Evolutionary conservation across 768 basidiomycete genomes (phyloP).

Genomic region (Lactarius pseudohatsudake): DNA sequence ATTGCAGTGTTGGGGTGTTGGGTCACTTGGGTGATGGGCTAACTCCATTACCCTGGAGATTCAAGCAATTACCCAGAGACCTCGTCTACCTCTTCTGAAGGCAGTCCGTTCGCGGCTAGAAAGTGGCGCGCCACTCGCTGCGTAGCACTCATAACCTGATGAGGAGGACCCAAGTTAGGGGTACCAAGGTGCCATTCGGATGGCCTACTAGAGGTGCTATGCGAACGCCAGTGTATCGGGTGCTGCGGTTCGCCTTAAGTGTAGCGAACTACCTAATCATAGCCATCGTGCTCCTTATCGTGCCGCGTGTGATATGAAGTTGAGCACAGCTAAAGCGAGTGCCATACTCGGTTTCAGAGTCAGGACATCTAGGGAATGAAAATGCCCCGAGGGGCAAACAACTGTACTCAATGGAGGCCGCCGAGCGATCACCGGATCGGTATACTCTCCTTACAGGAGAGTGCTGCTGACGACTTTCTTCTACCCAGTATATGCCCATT

Average conservation of each 20-base stretch:
- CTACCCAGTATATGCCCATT: background rate
- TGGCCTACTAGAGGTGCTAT: background rate
- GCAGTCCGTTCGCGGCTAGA: background rate
- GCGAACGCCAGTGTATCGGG: background rate
- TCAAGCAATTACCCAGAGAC: background rate
- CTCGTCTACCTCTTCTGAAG: background rate
- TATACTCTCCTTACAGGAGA: background rate
- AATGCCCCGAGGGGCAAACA: background rate
- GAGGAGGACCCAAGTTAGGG: background rate
- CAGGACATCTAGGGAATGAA: background rate
- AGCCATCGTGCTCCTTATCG: background rate
- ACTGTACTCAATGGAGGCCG: too few species aligned
- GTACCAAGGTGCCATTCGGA: background rate
- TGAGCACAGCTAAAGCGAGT: conserved; percentile 8
- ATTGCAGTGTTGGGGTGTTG: background rate
- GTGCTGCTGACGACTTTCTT: background rate
- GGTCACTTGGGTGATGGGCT: too few species aligned
- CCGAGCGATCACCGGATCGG: background rate
- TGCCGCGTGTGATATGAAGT: background rate
- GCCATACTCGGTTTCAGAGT: conserved; percentile 10
- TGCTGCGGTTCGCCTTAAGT: background rate
- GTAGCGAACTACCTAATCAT: background rate
- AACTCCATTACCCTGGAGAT: background rate
- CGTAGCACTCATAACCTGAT: background rate
- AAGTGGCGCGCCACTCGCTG: background rate